Conservation (phyloP, 495 filamentous ascomycete species). For the Aspergillus diversus region DNA sequence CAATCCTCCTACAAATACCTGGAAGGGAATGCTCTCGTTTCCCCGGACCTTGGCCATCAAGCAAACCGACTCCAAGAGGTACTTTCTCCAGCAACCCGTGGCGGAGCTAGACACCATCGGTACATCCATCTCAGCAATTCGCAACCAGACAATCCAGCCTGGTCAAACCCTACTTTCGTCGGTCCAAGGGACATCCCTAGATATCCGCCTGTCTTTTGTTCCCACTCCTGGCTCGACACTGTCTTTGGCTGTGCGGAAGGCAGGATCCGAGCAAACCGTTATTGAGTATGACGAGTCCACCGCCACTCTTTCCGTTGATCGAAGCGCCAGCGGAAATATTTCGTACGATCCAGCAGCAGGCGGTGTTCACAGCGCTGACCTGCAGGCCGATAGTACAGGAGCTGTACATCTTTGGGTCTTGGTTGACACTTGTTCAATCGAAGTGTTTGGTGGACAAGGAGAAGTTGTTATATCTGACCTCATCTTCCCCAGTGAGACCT, state of each 20-base stretch:
- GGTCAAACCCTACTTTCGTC: slow-evolving; percentile 11
- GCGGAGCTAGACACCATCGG: slow-evolving; percentile 1
- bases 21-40: slow-evolving; percentile 21
- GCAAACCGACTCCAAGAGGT: neutral
- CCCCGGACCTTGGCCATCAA: slow-evolving; percentile 16
- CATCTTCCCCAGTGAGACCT: slow-evolving; percentile 9
- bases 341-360: slow-evolving; percentile 18
- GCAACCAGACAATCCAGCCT: slow-evolving; percentile 8
- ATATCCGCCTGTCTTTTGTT: slow-evolving; percentile 12
- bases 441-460: slow-evolving; percentile 18
- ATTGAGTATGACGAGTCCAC: slow-evolving; percentile 3
- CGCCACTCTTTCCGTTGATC: slow-evolving; percentile 10
- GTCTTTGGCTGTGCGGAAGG: slow-evolving; percentile 14
- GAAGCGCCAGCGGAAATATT: slow-evolving; percentile 15
- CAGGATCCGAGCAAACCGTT: slow-evolving; percentile 6
- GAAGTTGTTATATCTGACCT: slow-evolving; percentile 16
- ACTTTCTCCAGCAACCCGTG: slow-evolving; percentile 15
- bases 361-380: slow-evolving; percentile 8
- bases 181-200: slow-evolving; percentile 1
- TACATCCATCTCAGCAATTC: neutral
- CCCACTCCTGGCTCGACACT: neutral
- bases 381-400: neutral
- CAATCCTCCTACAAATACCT: slow-evolving; percentile 16
- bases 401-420: slow-evolving; percentile 8
- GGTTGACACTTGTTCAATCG: slow-evolving; percentile 18